Base-by-base conservation (phyloP, 2,329 filamentous ascomycete genomes). In the Lachnum nothofagi region DNA sequence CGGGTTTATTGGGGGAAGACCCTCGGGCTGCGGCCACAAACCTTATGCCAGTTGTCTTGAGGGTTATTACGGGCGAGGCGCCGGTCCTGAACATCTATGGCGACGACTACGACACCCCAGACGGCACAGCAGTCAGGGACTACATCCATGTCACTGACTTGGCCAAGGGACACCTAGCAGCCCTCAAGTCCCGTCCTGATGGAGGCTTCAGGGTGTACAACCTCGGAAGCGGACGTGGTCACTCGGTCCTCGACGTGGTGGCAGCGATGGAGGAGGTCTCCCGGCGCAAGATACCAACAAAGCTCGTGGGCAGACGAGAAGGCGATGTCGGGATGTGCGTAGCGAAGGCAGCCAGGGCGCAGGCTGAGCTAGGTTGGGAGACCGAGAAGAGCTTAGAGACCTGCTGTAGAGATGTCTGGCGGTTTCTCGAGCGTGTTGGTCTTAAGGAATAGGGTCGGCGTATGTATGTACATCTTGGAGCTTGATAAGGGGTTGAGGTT, bases 141-240 rank as follows among this genome's bases (percentile, higher is more conserved):
- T 85, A 82, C 62, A 82, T 84, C 53, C 81, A 84, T 56, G 81
- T 84, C 27, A 76, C 73, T 10, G 81, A 85, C 62, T 72, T 85
- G 27, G 80, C 80, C 5, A 70, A 74, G 29, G 81, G 78, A 3
- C 82, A 85, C 63, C 75, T 83, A 24, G 78, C 80, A 4, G 81
- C 81, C 1, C 67, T 83, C 20, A 60, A 63, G 7, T 61, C 62
- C 3, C 59, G 60, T 43, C 46, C 68, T 40, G 56, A 52, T n/a
- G 64, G 67, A 16, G 68, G 61, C 1, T 73, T 69, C 56, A 65
- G 70, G 17, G 65, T 68, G 2, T 73, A 68, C 57, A 73, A 72
- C 52, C 61, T 73, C n/a, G 71, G 71, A 3, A 70, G 68, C 3
- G 71, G 71, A 16, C 68, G 60, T 24, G 71, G 70, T 4, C 67